Base-by-base conservation (phyloP, 768 basidiomycete species). In the Tylopilus plumbeoviolaceoides region DNA sequence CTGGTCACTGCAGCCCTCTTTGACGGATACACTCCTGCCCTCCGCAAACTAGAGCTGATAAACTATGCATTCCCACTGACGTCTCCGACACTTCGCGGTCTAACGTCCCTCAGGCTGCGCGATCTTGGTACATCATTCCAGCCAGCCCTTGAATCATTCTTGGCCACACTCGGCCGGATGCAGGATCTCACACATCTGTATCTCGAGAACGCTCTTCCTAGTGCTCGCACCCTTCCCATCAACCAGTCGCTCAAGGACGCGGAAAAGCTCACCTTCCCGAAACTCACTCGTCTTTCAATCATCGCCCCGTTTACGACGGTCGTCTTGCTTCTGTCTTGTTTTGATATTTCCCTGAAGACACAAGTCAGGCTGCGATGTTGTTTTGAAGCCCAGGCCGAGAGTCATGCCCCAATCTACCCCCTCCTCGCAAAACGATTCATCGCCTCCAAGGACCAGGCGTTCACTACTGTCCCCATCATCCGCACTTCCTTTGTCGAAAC, bases 81-180 rank as follows among this genome's bases (percentile, higher is more conserved):
- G 18, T 74, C 71, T 1, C 55, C 67, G 1, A 53, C 74, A 14
- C 59, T 78, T 23, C 50, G 50, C 39, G 65, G 65, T 47, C 68
- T 79, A 10, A 70, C 68, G n/a, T 62, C 67, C 46, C 65, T 79
- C 27, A 70, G 66, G 40, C 56, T 78, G 10, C 58, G 68, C 38
- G 51, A 70, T 51, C 57, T 72, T 7, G 52, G 64, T 21, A 15
- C 30, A 3, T 42, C 58, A 9, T 56, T 62, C 21, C 68, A 67
- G 27, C 72, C 73, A 1, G 61, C 69, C 7, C 63, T 66, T 28
- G 51, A 53, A 7, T 67, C 71, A 43, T 59, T 78, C 23, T 47
- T 70, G n/a, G 54, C 62, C 21, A 63, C 64, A 15, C 69, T 79
- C 9, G 47, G 63, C 17, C 58, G 61, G 44, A 72, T 73, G 70